Conservation (phyloP, 2,329 filamentous ascomycete genomes). For the Helicocarpus griseus region DNA sequence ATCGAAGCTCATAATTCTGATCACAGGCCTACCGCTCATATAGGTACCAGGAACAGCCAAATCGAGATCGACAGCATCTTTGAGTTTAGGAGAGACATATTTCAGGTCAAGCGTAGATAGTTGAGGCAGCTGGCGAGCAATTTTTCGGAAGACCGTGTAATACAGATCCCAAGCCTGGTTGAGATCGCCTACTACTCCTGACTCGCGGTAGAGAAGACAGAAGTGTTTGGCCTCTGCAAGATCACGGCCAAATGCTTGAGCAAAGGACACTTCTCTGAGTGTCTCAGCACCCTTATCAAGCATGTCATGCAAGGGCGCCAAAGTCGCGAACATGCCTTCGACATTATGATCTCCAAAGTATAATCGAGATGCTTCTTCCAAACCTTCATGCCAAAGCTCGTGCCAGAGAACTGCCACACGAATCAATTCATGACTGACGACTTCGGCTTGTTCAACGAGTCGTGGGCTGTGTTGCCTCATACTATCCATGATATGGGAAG, state of each 20-base stretch:
- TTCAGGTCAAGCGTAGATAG: slow-evolving; percentile 87
- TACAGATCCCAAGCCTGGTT: slow-evolving; percentile 99
- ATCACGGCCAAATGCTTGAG: slow-evolving; percentile 92
- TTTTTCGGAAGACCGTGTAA: slow-evolving; percentile 95
- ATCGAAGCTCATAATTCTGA: slow-evolving; percentile 83
- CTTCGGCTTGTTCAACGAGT: slow-evolving; percentile 88
- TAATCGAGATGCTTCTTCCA: slow-evolving; percentile 90
- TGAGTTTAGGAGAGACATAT: slow-evolving; percentile 91
- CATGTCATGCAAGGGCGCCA: slow-evolving; percentile 84
- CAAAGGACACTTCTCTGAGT: slow-evolving; percentile 89
- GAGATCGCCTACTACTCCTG: slow-evolving; percentile 83
- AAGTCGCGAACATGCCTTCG: slow-evolving; percentile 87
- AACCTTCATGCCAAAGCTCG: slow-evolving; percentile 95
- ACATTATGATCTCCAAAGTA: slow-evolving; percentile 98
- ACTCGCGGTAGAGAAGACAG: slow-evolving; percentile 83
- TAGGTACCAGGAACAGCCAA: slow-evolving; percentile 96
- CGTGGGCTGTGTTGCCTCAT: slow-evolving; percentile 91
- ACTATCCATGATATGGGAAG: slow-evolving; percentile 90
- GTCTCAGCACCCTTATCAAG: slow-evolving; percentile 88
- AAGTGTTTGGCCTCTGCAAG: slow-evolving; percentile 91
- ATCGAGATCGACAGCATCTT: slow-evolving; percentile 75
- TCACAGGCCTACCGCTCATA: slow-evolving; percentile 65
- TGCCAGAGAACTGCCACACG: slow-evolving; percentile 97
- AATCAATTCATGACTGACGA: slow-evolving; percentile 93
- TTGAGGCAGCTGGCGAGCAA: slow-evolving; percentile 84